phyloP scores from a whole-genome alignment of 1,284 basidiomycete genomes.

The Stygiomarasmius scandens region DNA sequence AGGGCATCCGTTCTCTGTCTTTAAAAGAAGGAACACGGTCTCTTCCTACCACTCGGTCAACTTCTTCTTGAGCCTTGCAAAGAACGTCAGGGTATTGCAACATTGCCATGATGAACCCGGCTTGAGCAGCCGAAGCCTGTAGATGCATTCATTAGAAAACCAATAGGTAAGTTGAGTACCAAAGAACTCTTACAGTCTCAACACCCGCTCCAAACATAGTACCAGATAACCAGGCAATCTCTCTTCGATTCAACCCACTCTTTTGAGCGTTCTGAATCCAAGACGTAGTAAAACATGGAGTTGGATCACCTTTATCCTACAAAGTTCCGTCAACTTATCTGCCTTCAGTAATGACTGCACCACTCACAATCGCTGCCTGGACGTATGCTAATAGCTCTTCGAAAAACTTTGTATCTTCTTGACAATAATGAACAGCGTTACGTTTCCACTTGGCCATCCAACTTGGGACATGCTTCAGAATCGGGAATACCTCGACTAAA shows the following conservation, averaged over 20 bases:
- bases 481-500: not conserved
- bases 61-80: slow-evolving; percentile 5
- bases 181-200: no score
- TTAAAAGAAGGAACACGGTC: not conserved
- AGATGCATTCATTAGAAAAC: no score
- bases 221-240: no score
- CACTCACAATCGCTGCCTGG: no score
- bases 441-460: not conserved
- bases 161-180: no score
- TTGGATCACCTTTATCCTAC: no score
- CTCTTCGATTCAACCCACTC: no score
- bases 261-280: no score
- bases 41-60: slow-evolving; percentile 5
- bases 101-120: slow-evolving; percentile 4
- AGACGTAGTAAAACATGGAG: no score
- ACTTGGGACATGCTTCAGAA: not conserved
- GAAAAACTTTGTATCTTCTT: not conserved
- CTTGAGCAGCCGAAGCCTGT: slow-evolving; percentile 1
- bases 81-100: slow-evolving; percentile 1
- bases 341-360: no score
- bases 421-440: not conserved
- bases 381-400: not conserved
- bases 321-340: no score
- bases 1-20: not conserved
- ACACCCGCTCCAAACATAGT: no score